Conservation (phyloP, 1,284 basidiomycete genomes). For the Moesziomyces antarcticus region DNA sequence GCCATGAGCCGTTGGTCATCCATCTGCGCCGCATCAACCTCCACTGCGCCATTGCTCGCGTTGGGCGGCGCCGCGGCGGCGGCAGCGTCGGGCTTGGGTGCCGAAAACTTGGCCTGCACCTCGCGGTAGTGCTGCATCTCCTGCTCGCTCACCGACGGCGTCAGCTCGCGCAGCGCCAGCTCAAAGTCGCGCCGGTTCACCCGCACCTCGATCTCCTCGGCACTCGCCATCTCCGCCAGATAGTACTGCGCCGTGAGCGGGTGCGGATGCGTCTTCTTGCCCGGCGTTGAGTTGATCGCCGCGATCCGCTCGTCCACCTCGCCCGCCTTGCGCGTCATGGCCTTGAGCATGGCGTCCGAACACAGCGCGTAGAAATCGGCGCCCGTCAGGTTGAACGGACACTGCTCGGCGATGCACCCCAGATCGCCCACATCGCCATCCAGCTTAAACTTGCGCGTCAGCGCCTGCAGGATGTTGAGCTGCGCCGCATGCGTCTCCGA, state of each 20-base stretch:
- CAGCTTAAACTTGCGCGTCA: slow-evolving; percentile 91
- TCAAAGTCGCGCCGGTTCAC: slow-evolving; percentile 82
- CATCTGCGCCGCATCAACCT: neutral
- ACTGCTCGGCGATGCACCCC: slow-evolving; percentile 76
- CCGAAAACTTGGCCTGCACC: slow-evolving; percentile 78
- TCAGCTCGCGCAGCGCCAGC: slow-evolving; percentile 78
- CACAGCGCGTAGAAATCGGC: slow-evolving; percentile 98
- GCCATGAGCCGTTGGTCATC: slow-evolving; percentile 17
- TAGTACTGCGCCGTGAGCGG: slow-evolving; percentile 92
- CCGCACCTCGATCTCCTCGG: slow-evolving; percentile 79
- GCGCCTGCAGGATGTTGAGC: slow-evolving; percentile 84
- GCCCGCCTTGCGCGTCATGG: slow-evolving; percentile 88
- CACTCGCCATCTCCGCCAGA: slow-evolving; percentile 82
- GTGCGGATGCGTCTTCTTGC: slow-evolving; percentile 71
- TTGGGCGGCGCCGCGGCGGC: neutral
- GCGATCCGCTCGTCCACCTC: slow-evolving; percentile 72
- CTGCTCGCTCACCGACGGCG: slow-evolving; percentile 86
- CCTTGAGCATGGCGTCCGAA: slow-evolving; percentile 93
- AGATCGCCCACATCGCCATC: slow-evolving; percentile 77
- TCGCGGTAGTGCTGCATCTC: slow-evolving; percentile 88
- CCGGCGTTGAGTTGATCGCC: slow-evolving; percentile 60
- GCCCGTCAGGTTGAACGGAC: slow-evolving; percentile 81
- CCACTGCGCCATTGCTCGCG: too few relatives aligned
- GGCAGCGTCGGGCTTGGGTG: slow-evolving; percentile 29
- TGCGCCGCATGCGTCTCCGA: slow-evolving; percentile 88